Base-by-base conservation (phyloP, 2,329 filamentous ascomycete genomes). In the Colletotrichum sublineola region DNA sequence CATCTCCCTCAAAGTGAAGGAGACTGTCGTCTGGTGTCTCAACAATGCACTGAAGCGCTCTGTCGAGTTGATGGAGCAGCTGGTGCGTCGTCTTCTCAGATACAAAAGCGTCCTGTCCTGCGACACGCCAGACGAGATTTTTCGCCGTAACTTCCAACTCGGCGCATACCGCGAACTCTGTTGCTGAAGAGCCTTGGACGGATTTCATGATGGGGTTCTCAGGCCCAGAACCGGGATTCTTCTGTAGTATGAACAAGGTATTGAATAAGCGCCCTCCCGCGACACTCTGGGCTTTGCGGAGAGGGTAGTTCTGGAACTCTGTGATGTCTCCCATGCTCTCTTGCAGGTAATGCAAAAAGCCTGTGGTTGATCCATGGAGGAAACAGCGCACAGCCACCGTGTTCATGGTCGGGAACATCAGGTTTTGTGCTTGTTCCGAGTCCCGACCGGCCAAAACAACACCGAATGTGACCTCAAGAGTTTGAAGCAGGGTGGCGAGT, bases 321-420 rank as follows among this genome's bases (percentile, higher is more conserved):
- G 90, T 84, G 40, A 94, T 88, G 33, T 87, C 86, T 1, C 86
- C 85, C 80, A 93, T 88, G 73, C 89, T 92, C 2, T 91, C 88
- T 77, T 97, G 94, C 75, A 95, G 86, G 77, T 95, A 93, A 15
- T 84, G 86, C 38, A 97, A 82, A 82, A 97, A 91, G 0, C 91
- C 87, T 0, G 80, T 75, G 0, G 88, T 82, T 0, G 86, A 90
- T 1, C 94, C 94, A 76, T 96, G 93, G 2, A 97, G 79, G 3
- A 95, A 86, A 1, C 88, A 88, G 14, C 95, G 88, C 9, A 97
- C 85, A 0, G 92, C 89, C 0, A 97, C 91, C 0, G 95, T 97
- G 78, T 97, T 98, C 93, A 98, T 97, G 0, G 93, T 94, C 0
- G 95, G 96, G 77, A 97, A 98, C 78, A 95, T 86, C 15, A 96